These are phyloP conservation scores for Zasmidium citrigriseum DNA, from an alignment of 2,329 filamentous ascomycete species.

Conservation along the genomic window DNA sequence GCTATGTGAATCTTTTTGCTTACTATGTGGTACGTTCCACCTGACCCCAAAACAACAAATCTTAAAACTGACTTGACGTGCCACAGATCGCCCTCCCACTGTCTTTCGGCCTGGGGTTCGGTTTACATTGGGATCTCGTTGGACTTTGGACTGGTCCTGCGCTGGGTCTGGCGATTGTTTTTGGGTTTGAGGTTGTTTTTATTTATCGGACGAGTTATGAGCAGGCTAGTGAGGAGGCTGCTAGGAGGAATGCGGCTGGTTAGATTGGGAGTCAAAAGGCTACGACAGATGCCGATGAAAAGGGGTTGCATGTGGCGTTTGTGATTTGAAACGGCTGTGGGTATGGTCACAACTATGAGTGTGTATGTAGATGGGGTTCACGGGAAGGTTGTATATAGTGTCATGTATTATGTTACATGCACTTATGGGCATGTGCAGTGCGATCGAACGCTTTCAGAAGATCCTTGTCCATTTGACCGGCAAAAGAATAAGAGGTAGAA, in stretches of 20 bases:
- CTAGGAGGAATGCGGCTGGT: slow-evolving; percentile 50
- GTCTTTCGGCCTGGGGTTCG: slow-evolving; percentile 76
- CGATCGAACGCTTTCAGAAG: no score
- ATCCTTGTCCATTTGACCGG: not conserved
- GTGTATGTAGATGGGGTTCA: not conserved
- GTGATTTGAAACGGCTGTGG: not conserved
- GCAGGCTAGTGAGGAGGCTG: slow-evolving; percentile 61
- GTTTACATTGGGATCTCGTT: slow-evolving; percentile 71
- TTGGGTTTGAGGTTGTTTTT: slow-evolving; percentile 58
- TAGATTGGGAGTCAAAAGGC: not conserved
- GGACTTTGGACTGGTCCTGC: slow-evolving; percentile 72
- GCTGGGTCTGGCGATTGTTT: slow-evolving; percentile 66
- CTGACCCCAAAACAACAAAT: not conserved
- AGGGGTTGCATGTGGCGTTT: not conserved
- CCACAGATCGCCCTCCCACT: slow-evolving; percentile 72
- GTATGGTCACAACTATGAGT: not conserved
- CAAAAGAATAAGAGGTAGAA: no score
- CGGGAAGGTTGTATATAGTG: not conserved
- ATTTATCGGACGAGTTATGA: slow-evolving; percentile 59
- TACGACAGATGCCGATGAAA: not conserved
- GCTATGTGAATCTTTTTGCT: slow-evolving; percentile 80
- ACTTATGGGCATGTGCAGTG: no score
- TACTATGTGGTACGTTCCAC: slow-evolving; percentile 66
- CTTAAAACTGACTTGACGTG: slow-evolving; percentile 3
- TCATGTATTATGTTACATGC: no score